Conservation (phyloP, 257 asterid species). For the Scutellaria minor region DNA sequence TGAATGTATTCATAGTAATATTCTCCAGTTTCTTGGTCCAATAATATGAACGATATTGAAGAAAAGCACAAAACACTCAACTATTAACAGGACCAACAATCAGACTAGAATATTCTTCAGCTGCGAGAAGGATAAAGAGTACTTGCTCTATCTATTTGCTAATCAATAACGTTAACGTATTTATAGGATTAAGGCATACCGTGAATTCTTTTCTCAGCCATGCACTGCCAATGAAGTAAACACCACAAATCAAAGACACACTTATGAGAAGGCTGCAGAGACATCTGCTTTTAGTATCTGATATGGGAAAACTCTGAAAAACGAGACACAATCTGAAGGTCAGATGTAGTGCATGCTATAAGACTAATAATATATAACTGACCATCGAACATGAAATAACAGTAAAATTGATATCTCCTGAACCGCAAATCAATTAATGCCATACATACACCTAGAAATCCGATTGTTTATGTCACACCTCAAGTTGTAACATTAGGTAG, state of each 20-base stretch:
- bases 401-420: not conserved
- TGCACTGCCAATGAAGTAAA: constrained; percentile 62
- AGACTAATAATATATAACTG: not conserved
- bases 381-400: constrained; percentile 2
- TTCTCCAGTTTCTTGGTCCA: too few relatives aligned
- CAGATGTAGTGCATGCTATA: not conserved
- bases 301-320: constrained; percentile 52
- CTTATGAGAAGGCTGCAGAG: constrained; percentile 57
- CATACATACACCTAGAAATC: too few relatives aligned
- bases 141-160: too few relatives aligned
- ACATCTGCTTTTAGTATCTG: constrained; percentile 61
- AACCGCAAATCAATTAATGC: not conserved
- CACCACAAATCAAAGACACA: constrained; percentile 59
- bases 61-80: too few relatives aligned
- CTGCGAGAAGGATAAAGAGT: too few relatives aligned
- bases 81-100: too few relatives aligned
- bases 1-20: too few relatives aligned
- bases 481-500: not conserved
- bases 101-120: too few relatives aligned
- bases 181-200: constrained; percentile 44
- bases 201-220: constrained; percentile 52
- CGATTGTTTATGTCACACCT: not conserved
- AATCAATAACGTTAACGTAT: too few relatives aligned
- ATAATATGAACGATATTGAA: too few relatives aligned
- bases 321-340: constrained; percentile 22